A percentile compares a stretch with the other conserved stretches of the same genome.
Evolutionary conservation across 192 early-diverging fungal genomes (phyloP).

Genomic region (Helicostylum pulchrum): DNA sequence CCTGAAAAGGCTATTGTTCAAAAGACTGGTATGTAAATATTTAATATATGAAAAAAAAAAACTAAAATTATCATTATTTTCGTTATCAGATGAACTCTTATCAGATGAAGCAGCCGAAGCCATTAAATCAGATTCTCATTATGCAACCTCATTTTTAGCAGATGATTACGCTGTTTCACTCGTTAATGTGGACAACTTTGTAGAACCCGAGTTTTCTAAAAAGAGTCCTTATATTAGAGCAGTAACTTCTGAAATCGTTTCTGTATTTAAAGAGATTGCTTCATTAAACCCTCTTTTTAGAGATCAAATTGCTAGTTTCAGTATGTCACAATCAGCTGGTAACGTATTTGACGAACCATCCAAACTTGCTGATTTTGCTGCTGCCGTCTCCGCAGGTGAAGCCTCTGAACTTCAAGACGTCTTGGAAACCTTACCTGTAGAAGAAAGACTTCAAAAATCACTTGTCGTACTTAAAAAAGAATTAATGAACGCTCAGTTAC

Average conservation of each 20-base stretch:
- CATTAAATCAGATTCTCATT: slow-evolving; percentile 18
- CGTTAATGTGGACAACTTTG: slow-evolving; percentile 83
- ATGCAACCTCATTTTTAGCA: slow-evolving; percentile 49
- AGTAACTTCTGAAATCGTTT: slow-evolving; percentile 91
- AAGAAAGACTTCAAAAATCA: slow-evolving; percentile 89
- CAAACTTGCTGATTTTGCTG: slow-evolving; percentile 95
- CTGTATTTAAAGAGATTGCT: slow-evolving; percentile 95
- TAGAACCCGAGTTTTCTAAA: slow-evolving; percentile 79
- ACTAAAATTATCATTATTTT: neutral
- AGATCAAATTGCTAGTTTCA: slow-evolving; percentile 98
- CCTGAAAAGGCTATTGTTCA: slow-evolving; percentile 1
- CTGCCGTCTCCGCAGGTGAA: slow-evolving; percentile 92
- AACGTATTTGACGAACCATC: slow-evolving; percentile 94
- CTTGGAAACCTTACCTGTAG: slow-evolving; percentile 82
- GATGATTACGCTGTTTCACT: slow-evolving; percentile 80
- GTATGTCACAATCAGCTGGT: slow-evolving; percentile 91
- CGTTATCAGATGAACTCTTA: slow-evolving; percentile 4
- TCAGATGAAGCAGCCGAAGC: slow-evolving; percentile 12
- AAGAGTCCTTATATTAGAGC: slow-evolving; percentile 88
- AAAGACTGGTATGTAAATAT: slow-evolving; percentile 2
- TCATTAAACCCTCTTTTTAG: slow-evolving; percentile 92
- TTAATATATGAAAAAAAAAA: neutral
- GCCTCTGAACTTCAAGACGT: slow-evolving; percentile 90
- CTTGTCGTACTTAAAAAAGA: slow-evolving; percentile 96
- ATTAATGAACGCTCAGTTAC: slow-evolving; percentile 93